These are phyloP conservation scores for Fraxinus americana DNA, from an alignment of 257 asterid genomes.

Conservation along the genomic window DNA sequence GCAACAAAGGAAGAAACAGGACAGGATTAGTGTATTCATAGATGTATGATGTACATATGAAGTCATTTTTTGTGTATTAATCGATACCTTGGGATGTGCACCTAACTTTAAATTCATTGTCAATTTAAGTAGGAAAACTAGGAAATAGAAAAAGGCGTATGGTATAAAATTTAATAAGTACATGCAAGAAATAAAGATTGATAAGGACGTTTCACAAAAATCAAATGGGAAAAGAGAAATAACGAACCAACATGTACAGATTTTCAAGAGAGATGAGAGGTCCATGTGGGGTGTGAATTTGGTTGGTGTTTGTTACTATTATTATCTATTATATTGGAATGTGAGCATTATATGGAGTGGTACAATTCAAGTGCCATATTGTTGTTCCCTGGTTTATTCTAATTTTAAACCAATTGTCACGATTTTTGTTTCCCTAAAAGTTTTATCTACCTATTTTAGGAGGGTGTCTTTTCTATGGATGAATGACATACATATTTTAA, in stretches of 20 bases:
- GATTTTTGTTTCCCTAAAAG: neutral
- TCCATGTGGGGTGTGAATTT: neutral
- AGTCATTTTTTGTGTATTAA: neutral
- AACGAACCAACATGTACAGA: neutral
- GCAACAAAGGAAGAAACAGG: neutral
- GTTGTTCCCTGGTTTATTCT: neutral
- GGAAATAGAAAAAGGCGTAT: neutral
- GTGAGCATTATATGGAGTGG: neutral
- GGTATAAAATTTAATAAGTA: too few relatives aligned
- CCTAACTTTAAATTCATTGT: neutral
- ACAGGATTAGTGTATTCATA: neutral
- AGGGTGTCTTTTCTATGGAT: neutral
- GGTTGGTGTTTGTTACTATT: neutral
- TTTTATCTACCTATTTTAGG: neutral
- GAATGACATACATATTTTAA: neutral
- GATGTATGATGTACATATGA: neutral
- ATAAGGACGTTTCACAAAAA: neutral
- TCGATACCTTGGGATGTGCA: neutral
- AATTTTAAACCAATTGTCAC: neutral
- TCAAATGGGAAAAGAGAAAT: neutral
- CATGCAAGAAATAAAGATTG: neutral
- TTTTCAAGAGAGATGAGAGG: neutral
- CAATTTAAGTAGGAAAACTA: neutral
- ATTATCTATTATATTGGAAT: neutral
- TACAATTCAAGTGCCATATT: neutral